phyloP scores from a whole-genome alignment of 202 grass and related monocot species.

The Schoenoplectus triqueter region DNA sequence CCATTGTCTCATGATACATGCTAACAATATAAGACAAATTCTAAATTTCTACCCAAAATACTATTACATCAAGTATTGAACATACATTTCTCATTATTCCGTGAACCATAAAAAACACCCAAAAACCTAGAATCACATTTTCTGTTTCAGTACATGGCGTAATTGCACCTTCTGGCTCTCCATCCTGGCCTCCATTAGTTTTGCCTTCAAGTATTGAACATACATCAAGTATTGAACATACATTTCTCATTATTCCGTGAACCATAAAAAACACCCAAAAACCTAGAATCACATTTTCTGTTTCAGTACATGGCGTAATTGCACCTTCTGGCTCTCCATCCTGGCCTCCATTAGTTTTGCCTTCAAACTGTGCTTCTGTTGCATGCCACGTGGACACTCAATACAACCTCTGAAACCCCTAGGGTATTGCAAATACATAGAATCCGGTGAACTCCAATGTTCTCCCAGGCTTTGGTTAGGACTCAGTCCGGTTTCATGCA shows the following conservation, averaged over 20 bases:
- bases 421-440: slow-evolving; percentile 70
- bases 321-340: slow-evolving; percentile 89
- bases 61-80: slow-evolving; percentile 33
- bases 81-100: slow-evolving; percentile 18
- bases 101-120: not conserved
- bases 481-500: slow-evolving; percentile 65
- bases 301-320: slow-evolving; percentile 87
- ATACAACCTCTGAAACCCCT: slow-evolving; percentile 78
- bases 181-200: slow-evolving; percentile 90
- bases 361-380: slow-evolving; percentile 93
- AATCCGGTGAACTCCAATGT: slow-evolving; percentile 85
- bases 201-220: slow-evolving; percentile 89
- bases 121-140: slow-evolving; percentile 50
- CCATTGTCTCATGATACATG: slow-evolving; percentile 2
- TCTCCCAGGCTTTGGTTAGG: slow-evolving; percentile 50
- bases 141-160: slow-evolving; percentile 88
- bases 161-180: slow-evolving; percentile 93
- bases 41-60: slow-evolving; percentile 1
- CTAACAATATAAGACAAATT: slow-evolving; percentile 16
- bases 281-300: slow-evolving; percentile 67
- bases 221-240: slow-evolving; percentile 19
- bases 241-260: slow-evolving; percentile 4
- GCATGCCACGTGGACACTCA: slow-evolving; percentile 65
- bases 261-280: not conserved
- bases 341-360: slow-evolving; percentile 87